phyloP scores from a whole-genome alignment of 1,284 basidiomycete genomes.

The Neolentinus lepideus region DNA sequence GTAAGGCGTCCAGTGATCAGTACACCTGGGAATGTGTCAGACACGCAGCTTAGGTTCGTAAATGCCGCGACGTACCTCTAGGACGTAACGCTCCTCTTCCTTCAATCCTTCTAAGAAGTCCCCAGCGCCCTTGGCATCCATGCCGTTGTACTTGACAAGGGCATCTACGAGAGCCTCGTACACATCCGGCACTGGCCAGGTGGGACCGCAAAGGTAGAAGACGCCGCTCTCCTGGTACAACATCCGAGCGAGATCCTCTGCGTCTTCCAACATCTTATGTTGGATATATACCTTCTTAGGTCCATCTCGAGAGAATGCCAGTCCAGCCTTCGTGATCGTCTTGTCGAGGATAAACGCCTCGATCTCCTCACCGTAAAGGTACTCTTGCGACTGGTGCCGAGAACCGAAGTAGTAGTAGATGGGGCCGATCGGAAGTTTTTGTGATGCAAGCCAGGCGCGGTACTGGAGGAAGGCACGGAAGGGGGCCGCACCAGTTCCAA shows the following conservation, averaged over 20 bases:
- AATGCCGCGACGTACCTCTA: constrained; percentile 61
- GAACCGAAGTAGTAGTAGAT: constrained; percentile 98
- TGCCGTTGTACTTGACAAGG: constrained; percentile 66
- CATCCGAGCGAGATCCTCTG: constrained; percentile 68
- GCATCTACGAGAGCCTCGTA: constrained; percentile 87
- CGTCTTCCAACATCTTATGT: constrained; percentile 95
- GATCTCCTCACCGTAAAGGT: constrained; percentile 93
- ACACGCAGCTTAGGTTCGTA: background rate
- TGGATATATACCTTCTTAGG: constrained; percentile 96
- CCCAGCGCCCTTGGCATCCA: constrained; percentile 66
- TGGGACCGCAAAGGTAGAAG: constrained; percentile 97
- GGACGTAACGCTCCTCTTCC: constrained; percentile 95
- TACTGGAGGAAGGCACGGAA: constrained; percentile 99
- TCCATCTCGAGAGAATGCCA: constrained; percentile 96
- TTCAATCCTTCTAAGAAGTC: constrained; percentile 87
- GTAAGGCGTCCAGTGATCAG: background rate
- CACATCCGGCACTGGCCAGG: constrained; percentile 98
- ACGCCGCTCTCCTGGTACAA: constrained; percentile 68
- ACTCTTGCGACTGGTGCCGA: constrained; percentile 90
- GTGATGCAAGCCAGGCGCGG: constrained; percentile 75
- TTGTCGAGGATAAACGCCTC: constrained; percentile 80
- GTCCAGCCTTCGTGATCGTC: constrained; percentile 82
- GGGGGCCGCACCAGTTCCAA: constrained; percentile 96
- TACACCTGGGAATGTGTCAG: background rate
- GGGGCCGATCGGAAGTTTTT: constrained; percentile 81